Percentiles rank a stretch among this genome's conserved stretches.
These are phyloP conservation scores for Dictyophora rubrovolvata DNA, from an alignment of 768 basidiomycete species.

Conservation along the genomic window DNA sequence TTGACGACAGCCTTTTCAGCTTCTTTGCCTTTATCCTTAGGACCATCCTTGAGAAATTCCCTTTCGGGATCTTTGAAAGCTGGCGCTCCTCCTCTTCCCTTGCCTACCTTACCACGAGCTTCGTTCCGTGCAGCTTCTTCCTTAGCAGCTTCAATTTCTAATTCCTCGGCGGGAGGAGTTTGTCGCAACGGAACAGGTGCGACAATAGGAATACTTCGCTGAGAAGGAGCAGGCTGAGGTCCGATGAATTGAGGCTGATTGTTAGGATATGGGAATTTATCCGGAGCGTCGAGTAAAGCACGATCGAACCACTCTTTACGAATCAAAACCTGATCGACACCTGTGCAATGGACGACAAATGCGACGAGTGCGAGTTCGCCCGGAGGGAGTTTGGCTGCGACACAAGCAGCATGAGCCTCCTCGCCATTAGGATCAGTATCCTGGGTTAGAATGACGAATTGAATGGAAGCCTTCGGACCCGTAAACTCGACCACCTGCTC, in stretches of 20 bases:
- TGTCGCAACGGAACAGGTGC: constrained; percentile 37
- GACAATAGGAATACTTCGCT: constrained; percentile 17
- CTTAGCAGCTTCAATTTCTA: constrained; percentile 51
- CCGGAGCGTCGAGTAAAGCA: constrained; percentile 43
- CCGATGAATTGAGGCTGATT: constrained; percentile 22
- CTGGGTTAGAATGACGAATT: constrained; percentile 79
- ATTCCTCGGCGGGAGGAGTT: constrained; percentile 68
- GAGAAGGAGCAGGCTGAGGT: constrained; percentile 13
- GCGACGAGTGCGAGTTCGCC: constrained; percentile 75
- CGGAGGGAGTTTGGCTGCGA: constrained; percentile 67
- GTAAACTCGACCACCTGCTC: constrained; percentile 79
- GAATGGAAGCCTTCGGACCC: constrained; percentile 77
- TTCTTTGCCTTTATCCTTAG: constrained; percentile 30
- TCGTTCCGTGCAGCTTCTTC: constrained; percentile 49
- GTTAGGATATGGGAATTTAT: constrained; percentile 51
- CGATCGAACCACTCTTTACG: constrained; percentile 76
- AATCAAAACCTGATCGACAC: constrained; percentile 81
- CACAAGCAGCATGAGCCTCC: constrained; percentile 74
- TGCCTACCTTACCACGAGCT: constrained; percentile 37
- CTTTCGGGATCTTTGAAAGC: constrained; percentile 23
- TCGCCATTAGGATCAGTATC: constrained; percentile 77
- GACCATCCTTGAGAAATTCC: constrained; percentile 40
- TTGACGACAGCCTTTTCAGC: constrained; percentile 19
- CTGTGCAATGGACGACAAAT: constrained; percentile 83
- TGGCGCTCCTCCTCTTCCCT: constrained; percentile 26